A percentile compares a stretch with the other conserved stretches of the same genome.
phyloP scores from a whole-genome alignment of 768 basidiomycete genomes.

The Suillus placidus region DNA sequence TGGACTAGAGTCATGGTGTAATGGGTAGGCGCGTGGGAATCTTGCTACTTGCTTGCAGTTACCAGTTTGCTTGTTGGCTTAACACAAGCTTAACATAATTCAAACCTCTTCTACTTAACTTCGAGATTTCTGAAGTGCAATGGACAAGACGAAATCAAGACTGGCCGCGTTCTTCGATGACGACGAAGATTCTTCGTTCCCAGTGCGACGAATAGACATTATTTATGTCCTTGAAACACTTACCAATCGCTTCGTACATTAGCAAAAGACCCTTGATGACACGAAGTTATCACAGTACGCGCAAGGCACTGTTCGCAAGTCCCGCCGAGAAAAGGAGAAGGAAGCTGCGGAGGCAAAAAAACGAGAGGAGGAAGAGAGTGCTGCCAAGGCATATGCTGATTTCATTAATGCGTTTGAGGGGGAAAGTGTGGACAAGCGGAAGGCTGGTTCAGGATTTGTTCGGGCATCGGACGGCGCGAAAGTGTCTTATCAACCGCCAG shows the following conservation, averaged over 20 bases:
- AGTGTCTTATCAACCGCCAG: constrained; percentile 45
- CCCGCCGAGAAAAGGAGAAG: constrained; percentile 88
- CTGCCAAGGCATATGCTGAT: constrained; percentile 80
- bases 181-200: constrained; percentile 83
- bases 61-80: constrained; percentile 2
- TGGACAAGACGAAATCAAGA: constrained; percentile 45
- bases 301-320: constrained; percentile 86
- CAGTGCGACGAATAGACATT: constrained; percentile 88
- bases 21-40: constrained; percentile 29
- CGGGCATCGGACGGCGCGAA: constrained; percentile 49
- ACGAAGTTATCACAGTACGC: constrained; percentile 85
- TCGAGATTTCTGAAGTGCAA: constrained; percentile 15
- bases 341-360: constrained; percentile 92
- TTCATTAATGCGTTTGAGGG: constrained; percentile 86
- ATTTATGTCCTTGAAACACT: constrained; percentile 57
- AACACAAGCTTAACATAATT: constrained; percentile 7
- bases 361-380: constrained; percentile 78
- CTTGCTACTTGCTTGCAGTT: neutral
- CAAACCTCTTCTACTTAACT: constrained; percentile 6
- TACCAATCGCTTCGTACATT: constrained; percentile 57
- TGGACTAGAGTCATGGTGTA: neutral
- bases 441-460: constrained; percentile 61
- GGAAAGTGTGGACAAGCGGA: constrained; percentile 55
- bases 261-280: constrained; percentile 87
- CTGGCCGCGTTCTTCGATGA: constrained; percentile 85